phyloP scores from a whole-genome alignment of 352 stramenopile species.

The Globisporangium echinulatum region DNA sequence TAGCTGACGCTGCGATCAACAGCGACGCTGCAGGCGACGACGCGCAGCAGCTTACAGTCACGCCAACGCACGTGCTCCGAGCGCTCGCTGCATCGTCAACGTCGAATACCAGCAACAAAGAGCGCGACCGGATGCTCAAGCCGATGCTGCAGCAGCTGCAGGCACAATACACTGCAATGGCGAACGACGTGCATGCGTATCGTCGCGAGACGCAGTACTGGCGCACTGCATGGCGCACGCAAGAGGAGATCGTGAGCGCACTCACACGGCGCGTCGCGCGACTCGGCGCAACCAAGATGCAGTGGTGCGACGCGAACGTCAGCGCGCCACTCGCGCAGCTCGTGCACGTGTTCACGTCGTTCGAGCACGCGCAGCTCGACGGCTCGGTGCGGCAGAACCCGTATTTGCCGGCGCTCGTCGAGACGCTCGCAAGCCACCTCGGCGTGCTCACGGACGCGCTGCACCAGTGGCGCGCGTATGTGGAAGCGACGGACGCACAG shows the following conservation, averaged over 20 bases:
- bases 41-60: constrained; percentile 6
- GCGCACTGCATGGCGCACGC: constrained; percentile 26
- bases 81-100: constrained; percentile 10
- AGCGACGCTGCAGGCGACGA: not conserved
- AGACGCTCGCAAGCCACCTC: constrained; percentile 21
- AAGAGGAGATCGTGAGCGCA: constrained; percentile 17
- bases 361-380: constrained; percentile 26
- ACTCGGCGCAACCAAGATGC: constrained; percentile 30
- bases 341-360: constrained; percentile 19
- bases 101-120: constrained; percentile 10
- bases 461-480: constrained; percentile 23
- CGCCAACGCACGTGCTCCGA: constrained; percentile 22
- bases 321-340: constrained; percentile 20
- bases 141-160: constrained; percentile 34
- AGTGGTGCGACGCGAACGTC: constrained; percentile 25
- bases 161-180: constrained; percentile 17
- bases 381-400: constrained; percentile 24
- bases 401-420: constrained; percentile 26
- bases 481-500: constrained; percentile 10
- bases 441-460: constrained; percentile 19
- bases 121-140: constrained; percentile 29
- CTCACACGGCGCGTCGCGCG: constrained; percentile 16
- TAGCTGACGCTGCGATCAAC: not conserved
- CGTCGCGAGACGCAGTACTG: constrained; percentile 27
- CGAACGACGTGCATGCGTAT: constrained; percentile 17